Evolutionary conservation across 331 rosid species (phyloP).

Genomic region (Spiraea crenata): DNA sequence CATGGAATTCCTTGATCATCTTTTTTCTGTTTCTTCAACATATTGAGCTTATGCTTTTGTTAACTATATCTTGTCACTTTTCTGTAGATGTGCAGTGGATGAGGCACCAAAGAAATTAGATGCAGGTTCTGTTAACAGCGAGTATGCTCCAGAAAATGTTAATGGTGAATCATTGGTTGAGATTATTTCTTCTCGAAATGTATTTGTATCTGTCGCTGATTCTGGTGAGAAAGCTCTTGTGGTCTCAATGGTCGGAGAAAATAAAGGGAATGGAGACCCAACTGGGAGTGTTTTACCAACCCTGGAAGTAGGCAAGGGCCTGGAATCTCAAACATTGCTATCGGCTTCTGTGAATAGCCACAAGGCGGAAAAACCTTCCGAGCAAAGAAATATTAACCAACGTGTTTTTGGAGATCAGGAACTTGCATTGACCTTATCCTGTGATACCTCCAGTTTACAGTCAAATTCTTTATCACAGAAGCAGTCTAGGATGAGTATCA

Average conservation of each 20-base stretch:
- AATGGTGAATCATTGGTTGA: constrained; percentile 36
- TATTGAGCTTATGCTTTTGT: background rate
- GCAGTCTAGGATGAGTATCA: constrained; percentile 39
- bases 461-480: constrained; percentile 39
- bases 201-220: constrained; percentile 85
- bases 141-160: constrained; percentile 34
- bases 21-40: constrained; percentile 19
- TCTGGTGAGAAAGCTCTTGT: constrained; percentile 89
- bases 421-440: constrained; percentile 62
- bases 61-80: constrained; percentile 10
- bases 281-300: constrained; percentile 36
- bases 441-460: constrained; percentile 43
- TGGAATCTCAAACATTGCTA: constrained; percentile 41
- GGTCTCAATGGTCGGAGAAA: constrained; percentile 72
- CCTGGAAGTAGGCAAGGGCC: constrained; percentile 44
- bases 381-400: constrained; percentile 30
- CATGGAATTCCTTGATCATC: constrained; percentile 2
- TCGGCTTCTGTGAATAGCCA: constrained; percentile 42
- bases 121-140: constrained; percentile 30
- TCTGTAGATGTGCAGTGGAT: constrained; percentile 62
- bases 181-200: constrained; percentile 58
- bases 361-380: constrained; percentile 21
- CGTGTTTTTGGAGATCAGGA: constrained; percentile 44
- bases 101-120: constrained; percentile 45
- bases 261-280: constrained; percentile 51